Evolutionary conservation across 1,139 yeast genomes (phyloP).

Genomic region (Candida neerlandica): DNA sequence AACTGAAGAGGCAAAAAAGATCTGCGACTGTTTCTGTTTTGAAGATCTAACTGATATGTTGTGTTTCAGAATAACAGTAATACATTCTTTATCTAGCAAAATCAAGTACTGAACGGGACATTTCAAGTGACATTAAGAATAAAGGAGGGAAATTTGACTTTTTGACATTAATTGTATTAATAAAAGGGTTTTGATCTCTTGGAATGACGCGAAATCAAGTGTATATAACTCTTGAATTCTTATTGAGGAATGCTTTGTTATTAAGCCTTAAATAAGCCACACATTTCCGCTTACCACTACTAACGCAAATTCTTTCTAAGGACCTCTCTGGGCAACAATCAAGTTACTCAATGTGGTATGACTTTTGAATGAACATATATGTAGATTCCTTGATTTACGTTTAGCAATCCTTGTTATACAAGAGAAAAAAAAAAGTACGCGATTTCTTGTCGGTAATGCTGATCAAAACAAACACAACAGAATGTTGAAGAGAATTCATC

Average conservation of each 20-base stretch:
- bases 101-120: neutral
- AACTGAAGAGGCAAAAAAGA: neutral
- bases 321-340: too few relatives aligned
- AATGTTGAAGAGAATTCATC: neutral
- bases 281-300: too few relatives aligned
- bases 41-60: constrained; percentile 1
- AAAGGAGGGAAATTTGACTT: neutral
- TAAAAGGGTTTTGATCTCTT: neutral
- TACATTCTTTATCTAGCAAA: neutral
- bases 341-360: too few relatives aligned
- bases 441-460: neutral
- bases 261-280: too few relatives aligned
- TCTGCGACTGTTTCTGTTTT: neutral
- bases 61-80: neutral
- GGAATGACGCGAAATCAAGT: neutral
- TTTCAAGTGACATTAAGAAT: neutral
- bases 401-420: neutral
- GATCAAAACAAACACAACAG: neutral
- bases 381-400: neutral
- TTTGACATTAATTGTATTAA: neutral
- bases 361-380: too few relatives aligned
- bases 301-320: too few relatives aligned
- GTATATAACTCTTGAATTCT: neutral
- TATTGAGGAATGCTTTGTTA: neutral
- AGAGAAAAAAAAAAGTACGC: neutral